A percentile compares a stretch with the other conserved stretches of the same genome.
Evolutionary conservation across 176 grass and related monocot genomes (phyloP).

Genomic region (Cenchrus fungigraminus): DNA sequence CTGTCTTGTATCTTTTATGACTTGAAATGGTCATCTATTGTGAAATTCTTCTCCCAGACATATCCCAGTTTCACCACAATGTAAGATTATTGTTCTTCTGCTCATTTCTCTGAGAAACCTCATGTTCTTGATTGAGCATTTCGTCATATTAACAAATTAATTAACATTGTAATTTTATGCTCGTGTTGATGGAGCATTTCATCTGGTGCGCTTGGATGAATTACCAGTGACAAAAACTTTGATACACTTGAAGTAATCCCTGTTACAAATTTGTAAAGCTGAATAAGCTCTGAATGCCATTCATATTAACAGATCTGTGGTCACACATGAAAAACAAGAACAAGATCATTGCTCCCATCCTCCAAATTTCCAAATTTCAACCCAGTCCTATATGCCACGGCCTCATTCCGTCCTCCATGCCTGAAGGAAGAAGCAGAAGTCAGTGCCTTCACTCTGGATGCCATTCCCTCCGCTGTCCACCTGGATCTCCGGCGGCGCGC

Average conservation of each 20-base stretch:
- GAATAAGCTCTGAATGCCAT: conserved; percentile 5
- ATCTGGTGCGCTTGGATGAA: background rate
- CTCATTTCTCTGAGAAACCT: background rate
- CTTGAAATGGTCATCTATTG: background rate
- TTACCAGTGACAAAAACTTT: background rate
- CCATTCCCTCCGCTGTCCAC: conserved; percentile 25
- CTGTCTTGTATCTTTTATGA: background rate
- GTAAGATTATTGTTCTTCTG: background rate
- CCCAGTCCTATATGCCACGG: background rate
- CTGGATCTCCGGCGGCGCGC: conserved; percentile 13
- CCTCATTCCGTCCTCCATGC: conserved; percentile 88
- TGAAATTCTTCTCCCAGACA: conserved; percentile 11
- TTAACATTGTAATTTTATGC: background rate
- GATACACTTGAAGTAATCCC: background rate
- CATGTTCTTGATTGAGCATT: background rate
- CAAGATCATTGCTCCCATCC: background rate
- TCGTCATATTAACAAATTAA: background rate
- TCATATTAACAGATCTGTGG: conserved; percentile 7
- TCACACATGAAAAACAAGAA: conserved; percentile 3
- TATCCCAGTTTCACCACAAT: background rate
- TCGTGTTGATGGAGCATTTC: background rate
- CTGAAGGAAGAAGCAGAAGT: conserved; percentile 85
- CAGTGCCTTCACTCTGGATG: conserved; percentile 35
- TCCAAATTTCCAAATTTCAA: background rate
- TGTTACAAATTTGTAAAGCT: conserved; percentile 7